phyloP scores from a whole-genome alignment of 2,329 filamentous ascomycete species.

The Polychaeton citri region DNA sequence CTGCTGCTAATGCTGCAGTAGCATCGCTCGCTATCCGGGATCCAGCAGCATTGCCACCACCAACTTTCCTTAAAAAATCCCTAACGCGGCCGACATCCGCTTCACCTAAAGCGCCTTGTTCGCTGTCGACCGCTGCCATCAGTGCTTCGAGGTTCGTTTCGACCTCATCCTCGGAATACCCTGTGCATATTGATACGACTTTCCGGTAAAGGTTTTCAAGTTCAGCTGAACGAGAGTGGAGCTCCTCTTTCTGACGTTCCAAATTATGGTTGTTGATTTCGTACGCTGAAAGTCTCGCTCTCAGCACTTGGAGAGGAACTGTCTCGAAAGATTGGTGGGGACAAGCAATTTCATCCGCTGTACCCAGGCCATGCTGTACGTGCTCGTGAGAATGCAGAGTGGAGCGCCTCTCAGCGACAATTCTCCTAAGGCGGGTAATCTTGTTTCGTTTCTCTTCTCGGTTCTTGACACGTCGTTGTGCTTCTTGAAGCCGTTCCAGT shows the following conservation, averaged over 20 bases:
- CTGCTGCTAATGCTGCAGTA: too few species aligned
- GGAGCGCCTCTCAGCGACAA: conserved; percentile 39
- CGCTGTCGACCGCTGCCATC: conserved; percentile 79
- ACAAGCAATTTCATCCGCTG: neutral
- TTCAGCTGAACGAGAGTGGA: conserved; percentile 70
- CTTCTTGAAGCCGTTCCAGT: conserved; percentile 55
- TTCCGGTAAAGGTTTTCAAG: conserved; percentile 78
- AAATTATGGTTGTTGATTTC: conserved; percentile 54
- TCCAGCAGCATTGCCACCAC: conserved; percentile 31
- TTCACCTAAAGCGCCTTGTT: conserved; percentile 30
- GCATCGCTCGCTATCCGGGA: neutral
- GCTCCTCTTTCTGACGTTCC: conserved; percentile 50
- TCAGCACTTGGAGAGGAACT: conserved; percentile 29
- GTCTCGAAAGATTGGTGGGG: neutral
- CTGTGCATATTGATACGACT: conserved; percentile 77
- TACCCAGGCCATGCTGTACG: neutral
- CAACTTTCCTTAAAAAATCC: conserved; percentile 68
- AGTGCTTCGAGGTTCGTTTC: conserved; percentile 69
- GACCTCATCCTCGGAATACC: conserved; percentile 62
- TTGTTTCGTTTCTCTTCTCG: conserved; percentile 53
- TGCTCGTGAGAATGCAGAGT: neutral
- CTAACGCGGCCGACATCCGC: conserved; percentile 63
- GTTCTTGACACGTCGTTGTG: conserved; percentile 53
- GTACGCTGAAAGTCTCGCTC: conserved; percentile 58
- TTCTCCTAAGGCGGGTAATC: conserved; percentile 63